Conservation (phyloP, 371 early-diverging fungal genomes). For the Mucor ambiguus region DNA sequence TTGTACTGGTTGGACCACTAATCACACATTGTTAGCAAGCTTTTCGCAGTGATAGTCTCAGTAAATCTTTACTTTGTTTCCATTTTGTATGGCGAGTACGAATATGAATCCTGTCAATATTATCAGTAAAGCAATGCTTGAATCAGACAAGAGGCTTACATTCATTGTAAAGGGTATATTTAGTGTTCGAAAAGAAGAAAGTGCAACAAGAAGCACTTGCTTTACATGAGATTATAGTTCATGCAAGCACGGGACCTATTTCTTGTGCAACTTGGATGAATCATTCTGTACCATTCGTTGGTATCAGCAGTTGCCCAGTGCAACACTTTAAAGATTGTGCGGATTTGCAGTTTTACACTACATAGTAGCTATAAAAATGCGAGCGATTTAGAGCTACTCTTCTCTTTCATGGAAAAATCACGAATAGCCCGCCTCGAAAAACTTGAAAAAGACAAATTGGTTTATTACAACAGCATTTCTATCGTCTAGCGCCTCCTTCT, state of each 20-base stretch:
- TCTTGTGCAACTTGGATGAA: neutral
- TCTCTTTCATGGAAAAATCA: neutral
- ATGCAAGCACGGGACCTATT: neutral
- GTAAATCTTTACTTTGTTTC: neutral
- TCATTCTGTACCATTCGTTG: neutral
- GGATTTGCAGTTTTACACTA: no score
- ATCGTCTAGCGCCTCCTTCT: constrained; percentile 5
- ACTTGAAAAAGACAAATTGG: no score
- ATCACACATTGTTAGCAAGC: neutral
- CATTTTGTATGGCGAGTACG: neutral
- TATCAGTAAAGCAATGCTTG: neutral
- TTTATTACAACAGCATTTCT: neutral
- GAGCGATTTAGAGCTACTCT: neutral
- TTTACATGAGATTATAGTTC: neutral
- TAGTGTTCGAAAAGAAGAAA: neutral
- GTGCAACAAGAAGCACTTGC: neutral
- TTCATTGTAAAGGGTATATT: neutral
- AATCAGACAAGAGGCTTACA: neutral
- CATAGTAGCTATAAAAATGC: neutral
- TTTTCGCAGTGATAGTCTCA: neutral
- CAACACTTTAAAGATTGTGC: neutral
- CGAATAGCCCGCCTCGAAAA: neutral
- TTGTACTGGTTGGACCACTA: constrained; percentile 21
- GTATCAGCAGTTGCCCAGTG: neutral
- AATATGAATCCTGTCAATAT: neutral